Evolutionary conservation across 139 green algal genomes (phyloP), one percentile per base, ranked within the genome.

Genomic region (Spirogloea muscicola): DNA sequence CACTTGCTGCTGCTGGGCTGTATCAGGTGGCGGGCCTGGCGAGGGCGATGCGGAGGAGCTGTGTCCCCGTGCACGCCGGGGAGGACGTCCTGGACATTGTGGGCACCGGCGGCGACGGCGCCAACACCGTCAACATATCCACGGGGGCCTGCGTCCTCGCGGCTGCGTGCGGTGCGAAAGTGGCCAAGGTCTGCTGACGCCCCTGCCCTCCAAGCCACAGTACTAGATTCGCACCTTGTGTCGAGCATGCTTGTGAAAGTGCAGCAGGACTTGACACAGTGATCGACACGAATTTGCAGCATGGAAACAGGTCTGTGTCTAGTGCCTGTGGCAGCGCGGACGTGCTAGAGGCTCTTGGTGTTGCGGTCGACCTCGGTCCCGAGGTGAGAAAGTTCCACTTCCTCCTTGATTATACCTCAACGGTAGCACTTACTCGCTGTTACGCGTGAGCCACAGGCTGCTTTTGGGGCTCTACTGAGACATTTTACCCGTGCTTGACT

Each of bases 121-220:
- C 96, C 43, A 93, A 94, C 44, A 96, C 90, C 10, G 93, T 99
- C 43, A 99, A 99, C 87, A 99, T 99, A 77, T 95, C 87, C 39
- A 99, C 95, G 0, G 95, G 95, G 3, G 88, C 95, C 2, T 94
- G 82, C 65, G 85, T 99, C 27, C 60, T 99, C 5, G 91, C 92
- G 29, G 95, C 95, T 6, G 93, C 92, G 2, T 95, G 93, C 16
- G 95, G 95, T 3, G 94, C 91, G 2, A 88, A 89, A 49, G 91
- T 99, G 6, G 95, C 94, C 61, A 99, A 99, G 72, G 72, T 77
- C 18, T 7, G 39, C 57, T 39, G 7, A 9, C 57, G 33, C 31
- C 5, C 55, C 55, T 39, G 1, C 5, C 1, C n/a, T 13, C 55
- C 55, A 41, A 29, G 21, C n/a, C 21, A 55, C n/a, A 55, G 46